Base-by-base conservation (phyloP, 352 stramenopile genomes). In the Pythium aphanidermatum region DNA sequence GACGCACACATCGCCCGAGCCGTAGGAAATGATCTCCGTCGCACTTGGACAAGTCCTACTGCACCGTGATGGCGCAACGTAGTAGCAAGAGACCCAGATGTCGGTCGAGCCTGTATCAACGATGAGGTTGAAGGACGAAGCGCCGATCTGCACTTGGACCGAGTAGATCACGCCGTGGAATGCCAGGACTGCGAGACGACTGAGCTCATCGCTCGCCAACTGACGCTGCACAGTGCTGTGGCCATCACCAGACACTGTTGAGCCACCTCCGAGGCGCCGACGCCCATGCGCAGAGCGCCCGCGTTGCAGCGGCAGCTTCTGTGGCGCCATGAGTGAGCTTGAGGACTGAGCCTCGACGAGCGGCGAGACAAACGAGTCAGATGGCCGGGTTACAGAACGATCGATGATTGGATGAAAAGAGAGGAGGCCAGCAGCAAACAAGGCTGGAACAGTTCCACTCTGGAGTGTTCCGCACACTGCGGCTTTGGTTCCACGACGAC, bases 61-160 rank as follows among this genome's bases (percentile, higher is more conserved):
- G 42, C 78, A 90, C 13, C 54, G 64, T 16, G 57, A 49, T 35
- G 52, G 34, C 19, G 42, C 62, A 33, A 83, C 50, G 56, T 68
- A 78, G 32, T 68, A 69, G 51, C 78, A 91, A 11, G 74, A 79
- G 50, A 91, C 56, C 75, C 79, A 91, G 7, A 86, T 55, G 53
- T 91, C 75, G 12, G 79, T 85, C 33, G 79, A 91, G 35, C 79
- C 79, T 6, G 75, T 91, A 60, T 91, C 78, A 16, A 90, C 61
- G 17, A 80, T 63, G 44, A 90, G 65, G 0, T 61, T 51, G 60
- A 72, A 86, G 2, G 48, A 51, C 5, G 56, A 54, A 36, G 42
- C 43, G 37, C 69, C 60, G 30, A 91, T 59, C n/a, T 40, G 30
- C 17, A 91, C 57, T 27, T 73, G 55, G 14, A 68, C 74, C 17